phyloP scores from a whole-genome alignment of 176 grass and related monocot genomes.

The Avena atlantica region DNA sequence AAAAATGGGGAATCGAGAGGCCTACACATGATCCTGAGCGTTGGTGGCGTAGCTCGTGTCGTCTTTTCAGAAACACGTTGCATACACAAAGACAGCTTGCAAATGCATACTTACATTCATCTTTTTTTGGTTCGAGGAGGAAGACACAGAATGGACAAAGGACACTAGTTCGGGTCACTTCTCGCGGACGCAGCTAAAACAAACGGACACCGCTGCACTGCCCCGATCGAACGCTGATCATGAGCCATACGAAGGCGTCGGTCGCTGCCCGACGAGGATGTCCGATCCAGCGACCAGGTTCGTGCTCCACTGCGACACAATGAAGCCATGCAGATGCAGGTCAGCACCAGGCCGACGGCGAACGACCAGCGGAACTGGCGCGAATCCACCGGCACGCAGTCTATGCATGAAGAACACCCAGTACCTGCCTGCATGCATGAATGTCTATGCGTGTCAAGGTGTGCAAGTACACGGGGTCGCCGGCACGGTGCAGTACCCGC shows the following conservation, averaged over 20 bases:
- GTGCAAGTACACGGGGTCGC: slow-evolving; percentile 22
- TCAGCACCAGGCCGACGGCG: slow-evolving; percentile 46
- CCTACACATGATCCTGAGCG: no score
- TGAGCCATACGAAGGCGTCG: slow-evolving; percentile 36
- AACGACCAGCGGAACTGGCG: slow-evolving; percentile 46
- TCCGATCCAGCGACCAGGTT: slow-evolving; percentile 38
- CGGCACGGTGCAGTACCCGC: slow-evolving; percentile 12
- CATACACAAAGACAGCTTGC: no score
- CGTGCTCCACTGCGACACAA: slow-evolving; percentile 31
- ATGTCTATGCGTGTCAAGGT: not conserved
- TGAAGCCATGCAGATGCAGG: slow-evolving; percentile 17
- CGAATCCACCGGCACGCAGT: slow-evolving; percentile 27
- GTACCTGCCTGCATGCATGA: slow-evolving; percentile 29
- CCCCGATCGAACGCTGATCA: not conserved
- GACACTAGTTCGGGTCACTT: slow-evolving; percentile 6
- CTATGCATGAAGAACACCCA: slow-evolving; percentile 58
- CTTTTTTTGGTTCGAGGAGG: no score
- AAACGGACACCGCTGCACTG: not conserved
- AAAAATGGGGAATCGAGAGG: no score
- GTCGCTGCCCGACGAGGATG: slow-evolving; percentile 24
- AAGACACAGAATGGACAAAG: no score
- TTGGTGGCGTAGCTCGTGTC: no score
- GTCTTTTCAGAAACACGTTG: no score
- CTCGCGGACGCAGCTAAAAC: slow-evolving; percentile 1
- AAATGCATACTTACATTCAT: no score